Base-by-base conservation (phyloP, 768 basidiomycete genomes). In the Tylopilus vinaceipallidus region DNA sequence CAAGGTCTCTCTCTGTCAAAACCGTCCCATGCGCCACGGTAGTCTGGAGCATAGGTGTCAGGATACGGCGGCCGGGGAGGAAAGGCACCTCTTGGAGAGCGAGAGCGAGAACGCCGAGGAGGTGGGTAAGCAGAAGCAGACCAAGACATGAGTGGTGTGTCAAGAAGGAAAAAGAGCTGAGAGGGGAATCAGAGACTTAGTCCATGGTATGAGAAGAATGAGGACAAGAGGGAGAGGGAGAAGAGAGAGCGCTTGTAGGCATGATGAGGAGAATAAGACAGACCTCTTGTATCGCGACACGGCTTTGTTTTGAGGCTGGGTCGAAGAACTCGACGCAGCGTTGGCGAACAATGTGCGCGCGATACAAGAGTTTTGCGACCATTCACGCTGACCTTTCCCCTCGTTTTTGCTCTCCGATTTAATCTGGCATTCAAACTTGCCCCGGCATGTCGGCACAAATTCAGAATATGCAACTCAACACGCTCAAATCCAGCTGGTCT, bases 81-180 rank as follows among this genome's bases (percentile, higher is more conserved):
- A 57, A 80, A 82, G 11, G 75, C 62, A 48, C 77, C 75, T 32
- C 78, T 70, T 44, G 73, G 89, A 55, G 89, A 91, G 52, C 88
- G 86, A 60, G 90, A 92, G 63, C 87, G 88, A 64, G 90, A 91
- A 64, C 83, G 86, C 56, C 85, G 86, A 55, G 82, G 75, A 49
- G 83, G 81, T 67, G 86, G 86, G 72, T 85, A 86, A 66, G 82
- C 77, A 69, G 75, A 59, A 55, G 78, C 73, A 75, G 82, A 77
- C 86, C 86, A 91, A 73, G 87, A 82, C 88, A 88, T 89, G 73
- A 80, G 79, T 74, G 52, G 42, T 60, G 40, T 58, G 58, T 61
- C 62, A 61, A 59, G 63, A 69, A 60, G 55, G 54, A 52, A 16
- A 49, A 58, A 54, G 60, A 70, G 53, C 67, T 68, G 67, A 80